These are phyloP conservation scores for Claviceps sp. DNA, from an alignment of 2,329 filamentous ascomycete genomes.

Conservation along the genomic window DNA sequence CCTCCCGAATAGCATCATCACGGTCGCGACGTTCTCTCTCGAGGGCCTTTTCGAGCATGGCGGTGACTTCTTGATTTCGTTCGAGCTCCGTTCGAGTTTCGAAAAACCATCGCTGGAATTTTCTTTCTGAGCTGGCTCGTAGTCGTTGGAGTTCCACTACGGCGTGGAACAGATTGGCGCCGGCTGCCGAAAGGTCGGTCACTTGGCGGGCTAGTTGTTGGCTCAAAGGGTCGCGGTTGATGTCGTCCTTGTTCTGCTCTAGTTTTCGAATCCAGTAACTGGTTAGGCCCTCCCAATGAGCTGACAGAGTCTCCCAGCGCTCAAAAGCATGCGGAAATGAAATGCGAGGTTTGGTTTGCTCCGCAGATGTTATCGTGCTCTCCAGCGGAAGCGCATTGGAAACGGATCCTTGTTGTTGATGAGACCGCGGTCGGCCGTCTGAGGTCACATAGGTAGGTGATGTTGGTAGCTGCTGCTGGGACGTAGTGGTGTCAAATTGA, in stretches of 20 bases:
- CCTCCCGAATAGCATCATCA: slow-evolving; percentile 51
- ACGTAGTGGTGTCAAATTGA: neutral
- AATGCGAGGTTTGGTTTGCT: slow-evolving; percentile 37
- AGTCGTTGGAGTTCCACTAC: slow-evolving; percentile 91
- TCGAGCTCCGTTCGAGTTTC: slow-evolving; percentile 85
- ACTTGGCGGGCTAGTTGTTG: slow-evolving; percentile 88
- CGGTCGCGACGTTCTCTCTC: slow-evolving; percentile 59
- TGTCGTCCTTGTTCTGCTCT: slow-evolving; percentile 78
- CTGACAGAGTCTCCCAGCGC: slow-evolving; percentile 90
- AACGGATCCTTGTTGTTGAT: neutral
- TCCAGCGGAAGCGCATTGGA: slow-evolving; percentile 5
- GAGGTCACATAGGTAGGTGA: slow-evolving; percentile 3
- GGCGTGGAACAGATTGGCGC: slow-evolving; percentile 93
- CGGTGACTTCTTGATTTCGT: slow-evolving; percentile 67
- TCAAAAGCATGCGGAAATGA: slow-evolving; percentile 95
- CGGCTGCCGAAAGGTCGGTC: slow-evolving; percentile 90
- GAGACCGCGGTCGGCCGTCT: slow-evolving; percentile 4
- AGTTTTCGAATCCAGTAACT: slow-evolving; percentile 93
- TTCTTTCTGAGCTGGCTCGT: slow-evolving; percentile 87
- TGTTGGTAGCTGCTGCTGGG: slow-evolving; percentile 1
- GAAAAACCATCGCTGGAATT: slow-evolving; percentile 98
- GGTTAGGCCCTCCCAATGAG: slow-evolving; percentile 94
- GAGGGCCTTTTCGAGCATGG: slow-evolving; percentile 63
- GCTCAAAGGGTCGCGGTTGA: slow-evolving; percentile 68
- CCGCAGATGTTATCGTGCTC: slow-evolving; percentile 8